Evolutionary conservation across 2,329 filamentous ascomycete species (phyloP).

Genomic region (Coniochaeta pulveracea): DNA sequence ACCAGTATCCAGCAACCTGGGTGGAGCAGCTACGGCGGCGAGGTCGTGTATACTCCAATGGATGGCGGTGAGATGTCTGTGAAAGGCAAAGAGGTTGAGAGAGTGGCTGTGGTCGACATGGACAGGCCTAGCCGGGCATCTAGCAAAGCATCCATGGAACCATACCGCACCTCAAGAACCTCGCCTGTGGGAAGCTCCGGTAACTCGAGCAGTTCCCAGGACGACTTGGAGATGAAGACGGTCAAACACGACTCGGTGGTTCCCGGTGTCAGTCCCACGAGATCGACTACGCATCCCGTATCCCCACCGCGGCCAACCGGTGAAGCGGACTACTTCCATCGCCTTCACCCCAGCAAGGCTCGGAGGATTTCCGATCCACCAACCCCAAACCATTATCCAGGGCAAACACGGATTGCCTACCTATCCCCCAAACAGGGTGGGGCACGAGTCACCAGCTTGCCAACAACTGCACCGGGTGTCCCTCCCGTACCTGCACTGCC

Average conservation of each 20-base stretch:
- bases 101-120: constrained; percentile 19
- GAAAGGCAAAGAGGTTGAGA: constrained; percentile 32
- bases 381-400: constrained; percentile 8
- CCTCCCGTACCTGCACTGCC: constrained; percentile 15
- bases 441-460: constrained; percentile 6
- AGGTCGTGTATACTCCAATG: constrained; percentile 18
- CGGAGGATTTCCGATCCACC: constrained; percentile 12
- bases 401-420: constrained; percentile 5
- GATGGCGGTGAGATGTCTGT: constrained; percentile 13
- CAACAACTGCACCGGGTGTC: constrained; percentile 8
- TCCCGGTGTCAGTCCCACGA: constrained; percentile 6
- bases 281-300: background rate
- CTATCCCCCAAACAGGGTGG: constrained; percentile 3
- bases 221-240: constrained; percentile 27
- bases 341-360: constrained; percentile 14
- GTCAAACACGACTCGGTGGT: constrained; percentile 8
- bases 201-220: constrained; percentile 25
- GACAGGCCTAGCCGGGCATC: constrained; percentile 23
- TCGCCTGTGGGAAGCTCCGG: constrained; percentile 24
- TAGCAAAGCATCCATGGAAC: constrained; percentile 21
- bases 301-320: constrained; percentile 5
- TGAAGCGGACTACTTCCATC: constrained; percentile 12
- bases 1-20: constrained; percentile 22
- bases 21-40: constrained; percentile 17
- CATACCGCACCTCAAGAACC: constrained; percentile 8